Evolutionary conservation across 257 asterid genomes (phyloP).

Genomic region (Solanum pimpinellifolium): DNA sequence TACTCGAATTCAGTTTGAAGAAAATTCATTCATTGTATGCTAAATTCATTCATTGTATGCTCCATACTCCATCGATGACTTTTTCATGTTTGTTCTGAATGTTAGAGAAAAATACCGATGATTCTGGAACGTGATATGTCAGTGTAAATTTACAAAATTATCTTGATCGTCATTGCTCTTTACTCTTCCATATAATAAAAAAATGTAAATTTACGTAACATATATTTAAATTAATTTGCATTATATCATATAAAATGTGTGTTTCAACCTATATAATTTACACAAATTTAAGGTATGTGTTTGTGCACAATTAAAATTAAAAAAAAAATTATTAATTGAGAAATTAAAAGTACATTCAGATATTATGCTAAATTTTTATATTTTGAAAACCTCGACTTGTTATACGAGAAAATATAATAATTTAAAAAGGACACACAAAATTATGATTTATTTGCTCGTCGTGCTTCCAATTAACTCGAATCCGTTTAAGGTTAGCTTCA

Average conservation of each 20-base stretch:
- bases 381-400: background rate
- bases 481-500: background rate
- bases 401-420: background rate
- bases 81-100: background rate
- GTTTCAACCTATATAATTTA: background rate
- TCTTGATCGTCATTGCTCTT: too few species aligned
- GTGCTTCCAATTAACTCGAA: background rate
- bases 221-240: background rate
- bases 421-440: background rate
- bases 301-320: background rate
- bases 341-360: background rate
- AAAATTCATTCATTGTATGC: background rate
- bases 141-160: too few species aligned
- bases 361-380: background rate
- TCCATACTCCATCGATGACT: background rate
- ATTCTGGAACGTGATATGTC: too few species aligned
- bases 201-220: rapidly evolving
- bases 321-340: rapidly evolving
- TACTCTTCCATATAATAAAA: too few species aligned
- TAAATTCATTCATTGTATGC: background rate
- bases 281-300: background rate
- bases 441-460: background rate
- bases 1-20: background rate
- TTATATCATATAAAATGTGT: background rate
- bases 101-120: too few species aligned